Percentiles rank a stretch among this genome's conserved stretches.
phyloP scores from a whole-genome alignment of 495 filamentous ascomycete species.

The Margaritispora aquatica region DNA sequence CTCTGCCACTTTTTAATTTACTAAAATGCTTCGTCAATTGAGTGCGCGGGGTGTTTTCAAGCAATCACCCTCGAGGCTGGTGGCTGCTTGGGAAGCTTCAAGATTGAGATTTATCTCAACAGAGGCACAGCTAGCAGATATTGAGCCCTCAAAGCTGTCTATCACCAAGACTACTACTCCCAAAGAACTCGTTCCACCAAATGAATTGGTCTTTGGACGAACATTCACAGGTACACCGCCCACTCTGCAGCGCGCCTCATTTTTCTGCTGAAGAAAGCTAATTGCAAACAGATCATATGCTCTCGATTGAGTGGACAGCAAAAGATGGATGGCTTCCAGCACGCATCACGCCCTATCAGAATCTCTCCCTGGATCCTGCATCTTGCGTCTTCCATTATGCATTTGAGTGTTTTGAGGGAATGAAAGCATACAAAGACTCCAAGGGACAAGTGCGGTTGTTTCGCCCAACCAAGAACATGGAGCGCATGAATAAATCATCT shows the following conservation, averaged over 20 bases:
- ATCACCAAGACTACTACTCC: constrained; percentile 71
- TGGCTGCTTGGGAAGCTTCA: constrained; percentile 25
- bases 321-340: constrained; percentile 72
- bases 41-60: constrained; percentile 13
- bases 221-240: constrained; percentile 57
- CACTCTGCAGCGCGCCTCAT: not conserved
- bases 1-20: not conserved
- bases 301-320: constrained; percentile 89
- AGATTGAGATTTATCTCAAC: constrained; percentile 45
- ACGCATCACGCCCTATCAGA: constrained; percentile 86
- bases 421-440: constrained; percentile 93
- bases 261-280: not conserved
- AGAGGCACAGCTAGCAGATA: constrained; percentile 36
- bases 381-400: constrained; percentile 98
- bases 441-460: constrained; percentile 74
- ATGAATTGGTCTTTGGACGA: constrained; percentile 80
- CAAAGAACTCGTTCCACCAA: constrained; percentile 61
- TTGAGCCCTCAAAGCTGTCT: constrained; percentile 71
- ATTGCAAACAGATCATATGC: constrained; percentile 76
- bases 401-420: constrained; percentile 95
- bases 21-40: constrained; percentile 28
- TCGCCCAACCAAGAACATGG: constrained; percentile 96
- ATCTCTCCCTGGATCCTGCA: constrained; percentile 90
- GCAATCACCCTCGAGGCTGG: constrained; percentile 19
- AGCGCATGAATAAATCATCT: constrained; percentile 80